Evolutionary conservation across 2,329 filamentous ascomycete species (phyloP).

Genomic region (Scedosporium apiospermum): DNA sequence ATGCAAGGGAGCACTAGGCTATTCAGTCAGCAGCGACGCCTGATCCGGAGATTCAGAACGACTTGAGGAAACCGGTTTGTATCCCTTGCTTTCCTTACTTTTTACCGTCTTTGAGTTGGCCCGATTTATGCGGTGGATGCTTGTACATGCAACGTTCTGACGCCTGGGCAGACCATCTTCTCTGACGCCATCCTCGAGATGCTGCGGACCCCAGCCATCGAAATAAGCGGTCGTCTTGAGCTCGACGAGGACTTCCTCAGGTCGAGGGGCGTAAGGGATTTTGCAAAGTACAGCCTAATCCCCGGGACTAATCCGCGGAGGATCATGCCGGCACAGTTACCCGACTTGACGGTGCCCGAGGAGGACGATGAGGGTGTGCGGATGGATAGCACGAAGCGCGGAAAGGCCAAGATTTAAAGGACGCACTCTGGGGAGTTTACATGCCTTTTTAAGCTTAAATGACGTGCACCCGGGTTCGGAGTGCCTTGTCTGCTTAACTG

Average conservation of each 20-base stretch:
- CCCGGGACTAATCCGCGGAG: conserved; percentile 53
- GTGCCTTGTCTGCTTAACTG: too few species aligned
- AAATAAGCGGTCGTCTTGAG: conserved; percentile 62
- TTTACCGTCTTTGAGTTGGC: too few species aligned
- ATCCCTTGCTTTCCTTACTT: background rate
- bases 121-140: background rate
- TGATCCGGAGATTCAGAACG: conserved; percentile 14
- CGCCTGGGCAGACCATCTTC: conserved; percentile 45
- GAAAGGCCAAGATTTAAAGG: conserved; percentile 28
- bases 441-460: too few species aligned
- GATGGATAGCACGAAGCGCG: conserved; percentile 49
- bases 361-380: conserved; percentile 71
- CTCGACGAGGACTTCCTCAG: conserved; percentile 77
- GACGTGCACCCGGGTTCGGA: too few species aligned
- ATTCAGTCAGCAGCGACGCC: conserved; percentile 70
- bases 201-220: conserved; percentile 45
- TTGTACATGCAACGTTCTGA: background rate
- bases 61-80: conserved; percentile 17
- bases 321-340: conserved; percentile 68
- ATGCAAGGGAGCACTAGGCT: conserved; percentile 22
- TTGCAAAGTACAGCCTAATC: conserved; percentile 63
- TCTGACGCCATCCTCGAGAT: conserved; percentile 72
- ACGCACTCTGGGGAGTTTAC: background rate
- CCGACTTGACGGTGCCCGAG: conserved; percentile 62
- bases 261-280: conserved; percentile 55